Evolutionary conservation across 345 rosid species (phyloP).

Genomic region (Gynandropsis gynandra): DNA sequence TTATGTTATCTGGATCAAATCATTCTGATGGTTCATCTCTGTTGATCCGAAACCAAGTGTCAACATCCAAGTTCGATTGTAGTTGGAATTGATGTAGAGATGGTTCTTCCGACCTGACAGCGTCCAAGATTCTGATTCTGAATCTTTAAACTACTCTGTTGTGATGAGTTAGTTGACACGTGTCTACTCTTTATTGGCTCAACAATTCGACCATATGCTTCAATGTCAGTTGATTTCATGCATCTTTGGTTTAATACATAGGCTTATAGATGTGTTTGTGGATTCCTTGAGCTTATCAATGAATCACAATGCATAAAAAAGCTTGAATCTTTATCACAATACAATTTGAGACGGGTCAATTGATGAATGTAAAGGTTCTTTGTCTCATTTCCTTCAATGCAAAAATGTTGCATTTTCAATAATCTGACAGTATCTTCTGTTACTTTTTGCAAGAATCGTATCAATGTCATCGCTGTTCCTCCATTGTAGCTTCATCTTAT

Average conservation of each 20-base stretch:
- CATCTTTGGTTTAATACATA: constrained; percentile 6
- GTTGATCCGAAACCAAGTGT: not conserved
- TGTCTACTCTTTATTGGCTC: not conserved
- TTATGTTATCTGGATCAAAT: constrained; percentile 6
- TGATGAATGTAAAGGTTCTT: no score
- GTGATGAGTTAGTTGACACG: constrained; percentile 9
- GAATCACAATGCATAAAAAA: no score
- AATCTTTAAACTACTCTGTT: not conserved
- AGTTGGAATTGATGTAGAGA: constrained; percentile 8
- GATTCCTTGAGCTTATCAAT: no score
- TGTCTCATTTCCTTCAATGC: no score
- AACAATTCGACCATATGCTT: not conserved
- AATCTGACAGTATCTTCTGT: no score
- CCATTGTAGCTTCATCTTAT: not conserved
- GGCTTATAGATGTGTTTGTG: not conserved
- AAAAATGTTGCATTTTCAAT: no score
- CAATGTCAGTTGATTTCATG: not conserved
- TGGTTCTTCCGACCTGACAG: constrained; percentile 1
- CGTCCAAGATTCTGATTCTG: constrained; percentile 3
- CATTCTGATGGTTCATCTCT: constrained; percentile 14
- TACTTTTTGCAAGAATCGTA: not conserved
- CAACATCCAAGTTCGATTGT: no score
- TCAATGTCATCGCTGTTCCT: not conserved
- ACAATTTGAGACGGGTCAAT: constrained; percentile 11
- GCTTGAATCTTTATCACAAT: not conserved